phyloP scores from a whole-genome alignment of 164 flowering plant genomes.

The Liriodendron chinense region DNA sequence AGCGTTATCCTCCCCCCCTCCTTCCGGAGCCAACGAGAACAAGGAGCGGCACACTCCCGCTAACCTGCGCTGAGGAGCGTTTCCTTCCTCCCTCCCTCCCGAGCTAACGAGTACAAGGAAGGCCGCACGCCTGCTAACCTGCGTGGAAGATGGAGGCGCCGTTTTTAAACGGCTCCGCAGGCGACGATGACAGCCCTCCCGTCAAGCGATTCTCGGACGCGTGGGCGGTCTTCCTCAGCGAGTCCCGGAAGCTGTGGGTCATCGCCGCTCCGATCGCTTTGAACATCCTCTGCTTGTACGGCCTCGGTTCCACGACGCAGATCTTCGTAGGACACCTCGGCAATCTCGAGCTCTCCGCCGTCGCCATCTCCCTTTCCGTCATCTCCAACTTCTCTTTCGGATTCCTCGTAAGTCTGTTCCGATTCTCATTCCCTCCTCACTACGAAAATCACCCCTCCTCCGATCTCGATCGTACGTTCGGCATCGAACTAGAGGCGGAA shows the following conservation, averaged over 20 bases:
- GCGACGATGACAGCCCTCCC: slow-evolving; percentile 39
- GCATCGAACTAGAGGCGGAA: background rate
- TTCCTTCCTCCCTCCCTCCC: too few relatives aligned
- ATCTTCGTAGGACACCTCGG: slow-evolving; percentile 92
- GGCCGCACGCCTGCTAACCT: background rate
- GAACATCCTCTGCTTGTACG: slow-evolving; percentile 72
- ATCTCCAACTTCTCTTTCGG: slow-evolving; percentile 74
- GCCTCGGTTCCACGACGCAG: slow-evolving; percentile 62
- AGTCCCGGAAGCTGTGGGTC: slow-evolving; percentile 59
- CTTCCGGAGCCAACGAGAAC: too few relatives aligned
- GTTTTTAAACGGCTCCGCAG: background rate
- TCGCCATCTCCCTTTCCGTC: slow-evolving; percentile 68
- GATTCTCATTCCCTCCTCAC: background rate
- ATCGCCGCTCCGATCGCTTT: slow-evolving; percentile 81
- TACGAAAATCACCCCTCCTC: background rate
- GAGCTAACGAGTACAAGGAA: background rate
- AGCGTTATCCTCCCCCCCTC: too few relatives aligned
- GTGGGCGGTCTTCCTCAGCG: slow-evolving; percentile 29
- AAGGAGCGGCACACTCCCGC: too few relatives aligned
- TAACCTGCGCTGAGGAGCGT: too few relatives aligned
- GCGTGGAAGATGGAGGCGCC: slow-evolving; percentile 20
- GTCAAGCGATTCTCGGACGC: slow-evolving; percentile 31
- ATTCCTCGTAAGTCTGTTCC: slow-evolving; percentile 48
- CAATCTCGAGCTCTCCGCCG: slow-evolving; percentile 68
- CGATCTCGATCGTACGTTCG: background rate